Evolutionary conservation across 805 yeast genomes (phyloP).

Genomic region (Saturnispora bothae): DNA sequence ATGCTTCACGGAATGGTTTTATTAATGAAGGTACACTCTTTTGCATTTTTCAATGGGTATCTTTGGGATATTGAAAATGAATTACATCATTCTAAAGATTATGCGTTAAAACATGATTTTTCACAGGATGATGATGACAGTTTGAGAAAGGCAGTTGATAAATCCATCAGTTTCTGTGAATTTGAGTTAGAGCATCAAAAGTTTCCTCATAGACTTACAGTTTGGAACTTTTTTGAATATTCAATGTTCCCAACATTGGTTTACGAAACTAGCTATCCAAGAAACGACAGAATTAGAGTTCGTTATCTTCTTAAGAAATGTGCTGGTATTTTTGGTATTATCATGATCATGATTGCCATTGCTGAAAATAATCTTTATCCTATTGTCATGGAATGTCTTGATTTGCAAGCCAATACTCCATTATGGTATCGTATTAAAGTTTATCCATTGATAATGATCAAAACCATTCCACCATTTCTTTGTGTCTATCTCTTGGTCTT

Average conservation of each 20-base stretch:
- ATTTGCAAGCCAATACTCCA: constrained; percentile 39
- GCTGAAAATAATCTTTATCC: constrained; percentile 69
- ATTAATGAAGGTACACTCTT: constrained; percentile 93
- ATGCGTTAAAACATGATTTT: constrained; percentile 32
- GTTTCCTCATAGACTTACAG: constrained; percentile 68
- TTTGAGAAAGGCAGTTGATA: constrained; percentile 28
- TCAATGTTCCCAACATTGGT: constrained; percentile 86
- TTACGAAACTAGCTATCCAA: constrained; percentile 73
- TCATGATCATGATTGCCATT: constrained; percentile 67
- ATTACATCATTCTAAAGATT: constrained; percentile 36
- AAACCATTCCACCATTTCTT: constrained; percentile 72
- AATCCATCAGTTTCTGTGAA: constrained; percentile 55
- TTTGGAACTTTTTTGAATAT: constrained; percentile 59
- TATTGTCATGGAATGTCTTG: constrained; percentile 47
- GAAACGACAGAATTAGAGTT: constrained; percentile 63
- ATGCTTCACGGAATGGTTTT: constrained; percentile 77
- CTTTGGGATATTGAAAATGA: constrained; percentile 57
- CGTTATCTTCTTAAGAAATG: constrained; percentile 56
- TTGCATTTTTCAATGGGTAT: constrained; percentile 85
- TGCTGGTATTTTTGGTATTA: constrained; percentile 78
- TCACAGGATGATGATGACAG: constrained; percentile 21
- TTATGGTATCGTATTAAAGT: constrained; percentile 31
- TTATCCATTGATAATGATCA: constrained; percentile 54
- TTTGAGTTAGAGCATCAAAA: constrained; percentile 57
- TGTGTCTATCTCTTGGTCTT: constrained; percentile 67